Percentiles rank a stretch among this genome's conserved stretches.
Conservation (phyloP, 2,329 filamentous ascomycete species). For the Graphilbum fragrans region DNA sequence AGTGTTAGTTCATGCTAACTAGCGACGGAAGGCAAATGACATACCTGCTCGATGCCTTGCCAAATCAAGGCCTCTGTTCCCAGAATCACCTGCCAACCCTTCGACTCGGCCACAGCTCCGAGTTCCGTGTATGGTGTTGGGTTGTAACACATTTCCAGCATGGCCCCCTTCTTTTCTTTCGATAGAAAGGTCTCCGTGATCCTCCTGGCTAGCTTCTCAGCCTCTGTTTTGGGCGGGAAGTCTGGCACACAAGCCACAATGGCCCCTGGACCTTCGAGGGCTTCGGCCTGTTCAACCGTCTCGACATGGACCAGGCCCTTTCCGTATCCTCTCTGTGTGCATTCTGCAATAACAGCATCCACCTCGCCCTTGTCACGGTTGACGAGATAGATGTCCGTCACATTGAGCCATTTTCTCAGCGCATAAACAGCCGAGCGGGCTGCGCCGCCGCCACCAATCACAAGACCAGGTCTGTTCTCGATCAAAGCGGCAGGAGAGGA, state of each 20-base stretch:
- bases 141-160: slow-evolving; percentile 79
- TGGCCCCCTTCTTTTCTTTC: slow-evolving; percentile 47
- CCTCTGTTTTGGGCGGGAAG: slow-evolving; percentile 52
- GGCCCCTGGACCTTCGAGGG: slow-evolving; percentile 47
- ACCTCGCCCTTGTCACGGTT: slow-evolving; percentile 62
- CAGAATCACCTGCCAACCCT: slow-evolving; percentile 62
- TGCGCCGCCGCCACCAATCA: slow-evolving; percentile 68
- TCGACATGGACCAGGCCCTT: slow-evolving; percentile 47
- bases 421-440: slow-evolving; percentile 70
- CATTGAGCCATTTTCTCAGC: slow-evolving; percentile 56
- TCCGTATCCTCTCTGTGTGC: slow-evolving; percentile 45
- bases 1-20: too few species aligned
- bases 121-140: slow-evolving; percentile 58
- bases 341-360: slow-evolving; percentile 53
- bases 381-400: slow-evolving; percentile 60
- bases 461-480: slow-evolving; percentile 52
- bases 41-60: slow-evolving; percentile 64
- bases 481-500: slow-evolving; percentile 24
- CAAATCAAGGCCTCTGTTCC: slow-evolving; percentile 69
- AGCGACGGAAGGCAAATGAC: too few species aligned
- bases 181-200: background rate
- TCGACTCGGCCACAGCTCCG: slow-evolving; percentile 43
- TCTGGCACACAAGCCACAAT: slow-evolving; percentile 68
- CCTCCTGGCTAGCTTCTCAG: slow-evolving; percentile 48
- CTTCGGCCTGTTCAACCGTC: slow-evolving; percentile 45